A percentile compares a stretch with the other conserved stretches of the same genome.
phyloP scores from a whole-genome alignment of 106 monocot genomes.

The Platanthera guangdongensis region DNA sequence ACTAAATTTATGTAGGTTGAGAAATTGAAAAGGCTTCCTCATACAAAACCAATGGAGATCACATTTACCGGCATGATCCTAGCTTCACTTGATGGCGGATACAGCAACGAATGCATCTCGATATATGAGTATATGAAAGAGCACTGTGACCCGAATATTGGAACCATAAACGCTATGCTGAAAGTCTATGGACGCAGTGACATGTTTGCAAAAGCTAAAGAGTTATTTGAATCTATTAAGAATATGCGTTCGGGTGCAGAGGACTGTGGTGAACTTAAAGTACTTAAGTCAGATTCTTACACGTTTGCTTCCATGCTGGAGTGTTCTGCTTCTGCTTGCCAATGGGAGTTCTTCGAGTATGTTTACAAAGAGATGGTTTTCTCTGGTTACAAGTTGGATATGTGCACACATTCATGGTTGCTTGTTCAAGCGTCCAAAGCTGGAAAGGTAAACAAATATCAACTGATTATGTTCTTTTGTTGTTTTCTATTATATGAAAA shows the following conservation, averaged over 20 bases:
- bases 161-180: conserved; percentile 86
- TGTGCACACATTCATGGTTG: conserved; percentile 35
- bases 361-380: conserved; percentile 92
- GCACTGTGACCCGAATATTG: conserved; percentile 66
- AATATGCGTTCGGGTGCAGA: background rate
- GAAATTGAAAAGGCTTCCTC: conserved; percentile 66
- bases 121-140: conserved; percentile 84
- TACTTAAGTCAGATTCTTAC: conserved; percentile 47
- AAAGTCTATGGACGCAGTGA: conserved; percentile 68
- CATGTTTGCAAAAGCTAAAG: conserved; percentile 82
- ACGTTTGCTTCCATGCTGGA: conserved; percentile 78
- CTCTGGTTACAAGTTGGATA: conserved; percentile 41
- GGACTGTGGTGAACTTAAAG: background rate
- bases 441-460: conserved; percentile 65
- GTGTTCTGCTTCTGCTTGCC: conserved; percentile 61
- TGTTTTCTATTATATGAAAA: background rate
- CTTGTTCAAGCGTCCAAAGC: conserved; percentile 74
- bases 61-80: conserved; percentile 95
- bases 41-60: conserved; percentile 71
- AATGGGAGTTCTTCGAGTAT: conserved; percentile 97
- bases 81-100: conserved; percentile 77
- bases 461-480: background rate
- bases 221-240: conserved; percentile 68
- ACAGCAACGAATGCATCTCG: conserved; percentile 49
- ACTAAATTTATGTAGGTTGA: conserved; percentile 43